Percentiles rank a stretch among this genome's conserved stretches.
These are phyloP conservation scores for Ceratobasidium sp. DNA, from an alignment of 1,284 basidiomycete genomes.

Conservation along the genomic window DNA sequence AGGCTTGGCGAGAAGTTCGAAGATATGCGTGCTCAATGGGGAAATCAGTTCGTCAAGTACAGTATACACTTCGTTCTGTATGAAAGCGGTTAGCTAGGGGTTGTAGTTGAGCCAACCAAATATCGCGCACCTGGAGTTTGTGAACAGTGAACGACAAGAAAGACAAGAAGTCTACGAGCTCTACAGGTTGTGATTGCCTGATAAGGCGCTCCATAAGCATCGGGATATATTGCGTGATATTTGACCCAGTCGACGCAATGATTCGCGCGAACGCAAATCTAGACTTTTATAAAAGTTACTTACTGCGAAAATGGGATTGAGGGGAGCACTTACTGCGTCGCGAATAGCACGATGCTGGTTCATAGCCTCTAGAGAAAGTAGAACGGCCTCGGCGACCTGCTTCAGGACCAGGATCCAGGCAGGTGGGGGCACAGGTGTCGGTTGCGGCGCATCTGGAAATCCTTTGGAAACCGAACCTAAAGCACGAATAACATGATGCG, in stretches of 20 bases:
- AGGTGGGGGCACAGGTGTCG: slow-evolving; percentile 78
- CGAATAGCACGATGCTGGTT: slow-evolving; percentile 90
- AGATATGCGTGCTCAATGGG: slow-evolving; percentile 88
- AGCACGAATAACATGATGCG: slow-evolving; percentile 97
- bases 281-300: slow-evolving; percentile 65
- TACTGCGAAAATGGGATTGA: slow-evolving; percentile 22
- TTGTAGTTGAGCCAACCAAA: slow-evolving; percentile 50
- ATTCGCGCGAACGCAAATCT: slow-evolving; percentile 95
- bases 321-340: slow-evolving; percentile 80
- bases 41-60: slow-evolving; percentile 93
- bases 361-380: slow-evolving; percentile 90
- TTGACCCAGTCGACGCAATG: slow-evolving; percentile 88
- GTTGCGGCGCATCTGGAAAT: slow-evolving; percentile 89
- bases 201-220: slow-evolving; percentile 90
- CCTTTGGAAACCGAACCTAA: slow-evolving; percentile 96
- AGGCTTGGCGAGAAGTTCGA: slow-evolving; percentile 83
- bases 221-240: slow-evolving; percentile 85
- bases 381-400: slow-evolving; percentile 89
- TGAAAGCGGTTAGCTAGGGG: slow-evolving; percentile 41
- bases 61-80: slow-evolving; percentile 79
- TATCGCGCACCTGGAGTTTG: slow-evolving; percentile 80
- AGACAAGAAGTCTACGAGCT: slow-evolving; percentile 95
- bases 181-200: slow-evolving; percentile 90
- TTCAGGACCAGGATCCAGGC: slow-evolving; percentile 86
- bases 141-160: slow-evolving; percentile 94